Base-by-base conservation (phyloP, 192 early-diverging fungal species). In the Coemansia sp. region DNA sequence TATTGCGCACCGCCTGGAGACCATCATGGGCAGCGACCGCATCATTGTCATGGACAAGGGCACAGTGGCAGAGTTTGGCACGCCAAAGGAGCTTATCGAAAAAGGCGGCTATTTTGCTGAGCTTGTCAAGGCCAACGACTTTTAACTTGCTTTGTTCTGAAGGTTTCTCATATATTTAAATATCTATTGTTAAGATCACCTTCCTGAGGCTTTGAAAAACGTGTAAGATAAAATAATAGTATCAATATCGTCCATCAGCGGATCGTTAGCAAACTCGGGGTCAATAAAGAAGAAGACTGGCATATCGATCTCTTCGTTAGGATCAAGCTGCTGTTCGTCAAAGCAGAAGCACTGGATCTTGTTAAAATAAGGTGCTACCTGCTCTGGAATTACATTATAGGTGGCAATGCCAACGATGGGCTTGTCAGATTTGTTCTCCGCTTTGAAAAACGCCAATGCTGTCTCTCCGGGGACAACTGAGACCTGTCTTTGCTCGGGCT, bases 261-360 rank as follows among this genome's bases (percentile, higher is more conserved):
- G 95, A 82, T 99, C 97, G 37, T 89, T 83, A 18, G 88, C 86
- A 86, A 99, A 94, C 74, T 94, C 97, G 0, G 97, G 97, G 63
- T 99, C 97, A 59, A 99, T 92, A 69, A 94, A 99, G 76, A 99
- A 99, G 62, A 99, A 99, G 15, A 94, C 91, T 6, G 92, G 92
- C 92, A 94, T 94, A 64, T 99, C 97, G 6, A 99, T 91, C 56
- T 94, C 87, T 76, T 99, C 97, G 10, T 86, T 86, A 0, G 94
- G 89, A 59, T 83, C 84, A 62, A 99, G 80, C 77, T 88, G 90
- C 77, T 99, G 97, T 77, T 97, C 95, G 66, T 99, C 97, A 84
- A 99, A 99, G 75, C 97, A 99, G 67, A 99, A 99, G 72, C 97
- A 99, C 72, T 99, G 97, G 61, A 99, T 95, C 84, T 99, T 99